Conservation (phyloP, 306 rosid genomes). For the Erythrophleum fordii region DNA sequence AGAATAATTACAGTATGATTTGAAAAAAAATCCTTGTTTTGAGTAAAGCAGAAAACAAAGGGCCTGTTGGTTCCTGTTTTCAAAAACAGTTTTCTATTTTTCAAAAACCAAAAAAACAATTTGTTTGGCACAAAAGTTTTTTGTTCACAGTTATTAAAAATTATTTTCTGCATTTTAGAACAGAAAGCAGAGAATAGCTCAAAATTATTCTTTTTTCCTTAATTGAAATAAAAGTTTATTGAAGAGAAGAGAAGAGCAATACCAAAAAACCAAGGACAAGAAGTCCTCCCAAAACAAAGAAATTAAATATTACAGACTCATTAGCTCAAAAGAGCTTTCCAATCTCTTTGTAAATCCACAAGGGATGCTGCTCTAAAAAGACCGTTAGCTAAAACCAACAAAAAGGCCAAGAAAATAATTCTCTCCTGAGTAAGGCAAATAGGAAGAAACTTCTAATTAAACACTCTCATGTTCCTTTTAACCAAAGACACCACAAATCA, state of each 20-base stretch:
- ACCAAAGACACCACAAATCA: too few relatives aligned
- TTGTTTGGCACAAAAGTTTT: not conserved
- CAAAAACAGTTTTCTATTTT: not conserved
- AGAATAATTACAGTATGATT: not conserved
- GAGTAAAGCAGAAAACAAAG: not conserved
- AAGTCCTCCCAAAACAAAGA: not conserved
- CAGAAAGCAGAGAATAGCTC: not conserved
- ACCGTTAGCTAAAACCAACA: not conserved
- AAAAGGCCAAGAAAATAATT: not conserved
- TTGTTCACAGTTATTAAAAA: not conserved
- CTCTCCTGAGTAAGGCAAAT: not conserved
- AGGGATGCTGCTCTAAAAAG: not conserved
- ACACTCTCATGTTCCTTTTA: too few relatives aligned
- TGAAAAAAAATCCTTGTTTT: not conserved
- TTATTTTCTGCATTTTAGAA: not conserved
- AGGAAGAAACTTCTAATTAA: too few relatives aligned
- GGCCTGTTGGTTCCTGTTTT: not conserved
- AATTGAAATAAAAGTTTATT: not conserved
- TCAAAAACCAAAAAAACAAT: not conserved
- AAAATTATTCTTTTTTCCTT: not conserved
- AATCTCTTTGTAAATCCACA: not conserved
- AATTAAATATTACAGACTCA: not conserved
- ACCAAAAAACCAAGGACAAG: not conserved
- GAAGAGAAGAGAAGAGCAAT: not conserved
- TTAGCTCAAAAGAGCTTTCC: not conserved